Conservation (phyloP, 306 rosid genomes). For the Sindora glabra region DNA sequence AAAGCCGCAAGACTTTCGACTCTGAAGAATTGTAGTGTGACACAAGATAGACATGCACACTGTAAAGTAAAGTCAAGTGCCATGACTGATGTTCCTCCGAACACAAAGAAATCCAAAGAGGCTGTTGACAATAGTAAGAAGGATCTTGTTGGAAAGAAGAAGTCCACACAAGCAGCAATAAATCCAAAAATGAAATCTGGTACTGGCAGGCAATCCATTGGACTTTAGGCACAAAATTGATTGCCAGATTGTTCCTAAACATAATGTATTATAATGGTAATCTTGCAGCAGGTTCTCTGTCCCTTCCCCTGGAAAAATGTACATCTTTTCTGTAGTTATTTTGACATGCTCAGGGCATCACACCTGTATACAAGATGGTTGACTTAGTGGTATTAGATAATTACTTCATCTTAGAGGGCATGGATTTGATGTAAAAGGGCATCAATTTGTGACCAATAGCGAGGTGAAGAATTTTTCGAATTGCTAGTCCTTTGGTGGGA, state of each 20-base stretch:
- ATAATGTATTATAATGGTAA: background rate
- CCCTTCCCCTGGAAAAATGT: background rate
- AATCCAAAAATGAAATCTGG: slow-evolving; percentile 35
- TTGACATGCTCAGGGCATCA: background rate
- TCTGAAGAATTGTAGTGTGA: slow-evolving; percentile 34
- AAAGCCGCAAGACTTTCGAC: slow-evolving; percentile 29
- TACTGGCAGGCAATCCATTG: slow-evolving; percentile 20
- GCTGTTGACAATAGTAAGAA: slow-evolving; percentile 10
- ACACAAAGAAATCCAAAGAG: slow-evolving; percentile 33
- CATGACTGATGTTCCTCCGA: slow-evolving; percentile 20
- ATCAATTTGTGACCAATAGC: too few species aligned
- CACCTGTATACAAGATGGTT: background rate
- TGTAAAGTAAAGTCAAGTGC: slow-evolving; percentile 37
- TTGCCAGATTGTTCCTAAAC: background rate
- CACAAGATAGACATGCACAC: slow-evolving; percentile 40
- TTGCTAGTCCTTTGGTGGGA: too few species aligned
- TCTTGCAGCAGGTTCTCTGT: background rate
- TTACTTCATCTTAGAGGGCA: too few species aligned
- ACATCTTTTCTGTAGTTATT: slow-evolving; percentile 12
- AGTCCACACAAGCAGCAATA: slow-evolving; percentile 19
- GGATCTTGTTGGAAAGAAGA: slow-evolving; percentile 24
- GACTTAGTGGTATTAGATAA: too few species aligned
- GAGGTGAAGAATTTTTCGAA: too few species aligned
- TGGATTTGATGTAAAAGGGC: too few species aligned
- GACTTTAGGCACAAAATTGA: slow-evolving; percentile 13